Conservation (phyloP, 1,284 basidiomycete genomes). For the Marasmius fiardii region DNA sequence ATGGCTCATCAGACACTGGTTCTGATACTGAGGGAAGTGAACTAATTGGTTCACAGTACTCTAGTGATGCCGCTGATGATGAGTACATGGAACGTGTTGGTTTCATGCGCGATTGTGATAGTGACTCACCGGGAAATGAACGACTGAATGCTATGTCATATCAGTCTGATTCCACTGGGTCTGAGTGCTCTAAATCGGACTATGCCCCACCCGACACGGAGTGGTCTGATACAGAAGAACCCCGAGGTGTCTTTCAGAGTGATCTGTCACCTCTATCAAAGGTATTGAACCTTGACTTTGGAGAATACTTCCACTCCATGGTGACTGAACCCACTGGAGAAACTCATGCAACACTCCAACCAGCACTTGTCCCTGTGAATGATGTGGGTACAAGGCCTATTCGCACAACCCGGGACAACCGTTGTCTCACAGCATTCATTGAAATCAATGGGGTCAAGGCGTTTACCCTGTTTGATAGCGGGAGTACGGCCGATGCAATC, state of each 20-base stretch:
- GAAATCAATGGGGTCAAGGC: constrained; percentile 18
- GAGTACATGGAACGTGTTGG: background rate
- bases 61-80: background rate
- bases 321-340: background rate
- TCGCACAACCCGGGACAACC: background rate
- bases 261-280: background rate
- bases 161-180: background rate
- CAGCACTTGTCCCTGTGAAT: background rate
- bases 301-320: background rate
- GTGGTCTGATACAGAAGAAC: background rate
- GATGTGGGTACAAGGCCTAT: constrained; percentile 1
- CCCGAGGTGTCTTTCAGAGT: background rate
- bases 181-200: background rate
- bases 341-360: background rate
- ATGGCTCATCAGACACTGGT: background rate
- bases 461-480: constrained; percentile 20
- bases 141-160: background rate
- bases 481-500: constrained; percentile 20
- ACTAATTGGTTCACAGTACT: background rate
- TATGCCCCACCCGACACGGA: background rate
- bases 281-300: background rate
- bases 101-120: background rate
- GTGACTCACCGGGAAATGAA: background rate
- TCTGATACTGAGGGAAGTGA: background rate
- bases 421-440: constrained; percentile 9